Evolutionary conservation across 1,284 basidiomycete species (phyloP).

Genomic region (Mrakiaceae sp.): DNA sequence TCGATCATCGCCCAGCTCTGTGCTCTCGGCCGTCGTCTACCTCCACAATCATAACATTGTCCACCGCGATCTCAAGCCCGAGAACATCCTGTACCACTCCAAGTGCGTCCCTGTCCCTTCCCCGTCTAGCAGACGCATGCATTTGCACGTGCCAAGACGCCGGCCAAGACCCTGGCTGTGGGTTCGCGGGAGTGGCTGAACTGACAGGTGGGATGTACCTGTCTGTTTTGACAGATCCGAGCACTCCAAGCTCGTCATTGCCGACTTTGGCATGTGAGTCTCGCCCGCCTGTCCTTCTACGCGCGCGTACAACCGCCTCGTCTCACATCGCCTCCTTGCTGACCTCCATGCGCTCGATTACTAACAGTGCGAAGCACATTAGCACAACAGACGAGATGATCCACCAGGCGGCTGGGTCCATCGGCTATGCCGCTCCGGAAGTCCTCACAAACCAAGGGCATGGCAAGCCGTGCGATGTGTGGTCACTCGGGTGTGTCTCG

Average conservation of each 20-base stretch:
- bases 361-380: conserved; percentile 68
- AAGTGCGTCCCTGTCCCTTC: too few species aligned
- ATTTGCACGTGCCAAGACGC: too few species aligned
- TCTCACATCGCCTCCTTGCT: too few species aligned
- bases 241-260: conserved; percentile 70
- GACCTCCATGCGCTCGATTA: too few species aligned
- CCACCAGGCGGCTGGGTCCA: conserved; percentile 59
- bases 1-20: conserved; percentile 41
- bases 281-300: conserved; percentile 6
- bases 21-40: conserved; percentile 68
- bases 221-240: background rate
- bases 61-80: conserved; percentile 87
- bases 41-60: conserved; percentile 80
- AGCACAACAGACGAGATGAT: conserved; percentile 66
- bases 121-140: too few species aligned
- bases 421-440: conserved; percentile 92
- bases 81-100: conserved; percentile 70
- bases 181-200: too few species aligned
- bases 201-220: too few species aligned
- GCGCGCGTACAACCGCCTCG: too few species aligned
- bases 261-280: conserved; percentile 87
- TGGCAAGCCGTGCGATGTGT: conserved; percentile 83
- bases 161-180: too few species aligned
- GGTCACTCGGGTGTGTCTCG: conserved; percentile 68
- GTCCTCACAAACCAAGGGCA: conserved; percentile 74